Base-by-base conservation (phyloP, 345 rosid genomes). In the Salix viminalis region DNA sequence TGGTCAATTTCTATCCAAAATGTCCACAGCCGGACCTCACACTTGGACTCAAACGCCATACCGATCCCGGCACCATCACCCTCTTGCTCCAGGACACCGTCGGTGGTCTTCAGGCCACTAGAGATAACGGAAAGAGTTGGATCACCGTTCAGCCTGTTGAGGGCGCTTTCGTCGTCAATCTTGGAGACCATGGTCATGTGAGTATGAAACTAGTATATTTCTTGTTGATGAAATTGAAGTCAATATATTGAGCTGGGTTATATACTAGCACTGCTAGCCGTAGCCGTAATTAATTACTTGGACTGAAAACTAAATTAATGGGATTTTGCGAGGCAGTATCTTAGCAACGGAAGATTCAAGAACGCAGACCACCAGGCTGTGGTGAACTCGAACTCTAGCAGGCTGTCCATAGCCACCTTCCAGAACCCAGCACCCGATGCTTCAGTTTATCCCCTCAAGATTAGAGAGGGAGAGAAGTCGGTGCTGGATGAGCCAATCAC, bases 11-110 rank as follows among this genome's bases (percentile, higher is more conserved):
- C 86, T 95, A 95, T 73, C 97, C 99, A n/a, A 91, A 90, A 79
- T 95, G 99, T 68, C 99, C 97, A 37, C 91, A 95, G 67, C 99
- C 97, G 4, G 97, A 95, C 72, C 97, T 95, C 3, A 91, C 99
- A n/a, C 93, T 95, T 6, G 99, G 99, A 1, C 97, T 95, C 73
- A 93, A 93, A 76, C 95, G 97, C 75, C 99, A 95, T 79, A 95
- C 97, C 1, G 99, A 95, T 81, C 97, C 97, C 2, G 97, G 99
- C 4, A 93, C 97, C 67, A 91, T 95, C 80, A 95, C 99, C 3
- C 85, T 95, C 13, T 78, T 95, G 84, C 94, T 95, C 13, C 99
- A 93, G 83, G 97, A 95, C 81, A 95, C 90, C 28, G 97, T 95
- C 14, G 97, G 97, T 36, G 99, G 99, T 0, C 90, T 93, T 71